phyloP scores from a whole-genome alignment of 1,139 yeast species.

The Blastobotrys ciferrii region DNA sequence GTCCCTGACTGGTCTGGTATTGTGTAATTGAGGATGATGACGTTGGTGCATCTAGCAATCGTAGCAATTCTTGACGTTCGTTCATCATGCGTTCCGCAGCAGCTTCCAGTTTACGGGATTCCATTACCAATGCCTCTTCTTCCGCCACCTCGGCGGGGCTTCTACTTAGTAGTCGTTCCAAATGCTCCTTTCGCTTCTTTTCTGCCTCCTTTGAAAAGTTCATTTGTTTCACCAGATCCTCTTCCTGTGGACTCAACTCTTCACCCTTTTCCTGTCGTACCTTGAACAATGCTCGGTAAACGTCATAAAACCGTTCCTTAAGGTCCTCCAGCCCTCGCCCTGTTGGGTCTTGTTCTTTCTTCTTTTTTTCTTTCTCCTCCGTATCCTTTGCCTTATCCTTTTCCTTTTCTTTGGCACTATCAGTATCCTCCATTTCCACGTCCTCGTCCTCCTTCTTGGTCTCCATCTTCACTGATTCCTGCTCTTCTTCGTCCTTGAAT shows the following conservation, averaged over 20 bases:
- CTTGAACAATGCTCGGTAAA: constrained; percentile 48
- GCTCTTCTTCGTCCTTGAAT: constrained; percentile 19
- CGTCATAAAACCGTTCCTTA: constrained; percentile 73
- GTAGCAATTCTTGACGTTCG: constrained; percentile 78
- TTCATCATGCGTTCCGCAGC: constrained; percentile 86
- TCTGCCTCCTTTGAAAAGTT: constrained; percentile 68
- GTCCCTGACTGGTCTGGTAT: constrained; percentile 83
- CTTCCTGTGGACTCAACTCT: constrained; percentile 35
- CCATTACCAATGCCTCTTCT: constrained; percentile 90
- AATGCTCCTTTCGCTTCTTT: constrained; percentile 72
- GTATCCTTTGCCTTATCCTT: constrained; percentile 12
- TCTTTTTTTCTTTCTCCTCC: constrained; percentile 11
- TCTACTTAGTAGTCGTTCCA: constrained; percentile 71
- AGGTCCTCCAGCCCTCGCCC: constrained; percentile 66
- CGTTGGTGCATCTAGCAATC: constrained; percentile 85
- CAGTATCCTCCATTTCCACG: constrained; percentile 10
- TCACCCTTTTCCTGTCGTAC: constrained; percentile 46
- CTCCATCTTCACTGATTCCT: constrained; percentile 10
- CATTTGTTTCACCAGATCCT: constrained; percentile 43
- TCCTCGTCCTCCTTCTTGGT: constrained; percentile 20
- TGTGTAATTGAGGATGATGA: constrained; percentile 72
- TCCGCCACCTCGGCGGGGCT: constrained; percentile 98
- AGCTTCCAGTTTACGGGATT: constrained; percentile 87
- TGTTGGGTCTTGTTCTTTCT: constrained; percentile 6
- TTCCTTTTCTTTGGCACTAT: constrained; percentile 9